Evolutionary conservation across 140 eudicot genomes (phyloP), one percentile per base, ranked within the genome.

Genomic region (Cichorium intybus): DNA sequence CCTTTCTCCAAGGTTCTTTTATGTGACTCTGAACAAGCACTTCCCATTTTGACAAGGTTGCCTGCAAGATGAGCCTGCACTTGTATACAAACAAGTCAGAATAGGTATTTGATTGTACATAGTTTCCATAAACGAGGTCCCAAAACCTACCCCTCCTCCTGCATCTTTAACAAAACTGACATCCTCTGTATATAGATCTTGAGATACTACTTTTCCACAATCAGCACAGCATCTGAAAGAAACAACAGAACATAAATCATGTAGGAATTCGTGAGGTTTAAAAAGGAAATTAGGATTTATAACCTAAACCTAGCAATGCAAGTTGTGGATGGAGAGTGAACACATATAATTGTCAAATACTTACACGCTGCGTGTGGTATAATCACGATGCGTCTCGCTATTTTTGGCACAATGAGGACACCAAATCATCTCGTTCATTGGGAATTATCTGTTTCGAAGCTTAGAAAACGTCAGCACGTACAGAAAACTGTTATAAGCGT

Each of bases 1-100:
- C 85, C 85, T 59, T 80, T 75, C 22, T 74, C 69, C 26, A 79
- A 56, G 2, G 85, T 80, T 60, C 78, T 80, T 70, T 15, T 74
- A 21, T 56, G 79, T 5, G 84, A 74, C 31, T 79, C 77, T 1
- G 73, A 52, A 31, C 66, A 49, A 17, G 43, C 73, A 43, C 34
- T 58, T 64, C 51, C 66, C 49, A 71, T 56, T 46, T 29, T 75
- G 20, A 79, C 80, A 43, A 62, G 22, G 24, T 59, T 69, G 4
- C 84, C 85, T 43, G 77, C 68, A 4, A 80, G 53, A 45, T 54
- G 85, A 59, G 78, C 58, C 80, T 79, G 73, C 47, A 54, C 20
- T 52, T 6, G 26, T n/a, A 37, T 27, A 58, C 24, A 34, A 20
- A 48, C 15, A 66, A 66, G 7, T n/a, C 18, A 10, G 10, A 56